Evolutionary conservation across 1,284 basidiomycete genomes (phyloP), one percentile per base, ranked within the genome.

Genomic region (Ustilago xerochloae): DNA sequence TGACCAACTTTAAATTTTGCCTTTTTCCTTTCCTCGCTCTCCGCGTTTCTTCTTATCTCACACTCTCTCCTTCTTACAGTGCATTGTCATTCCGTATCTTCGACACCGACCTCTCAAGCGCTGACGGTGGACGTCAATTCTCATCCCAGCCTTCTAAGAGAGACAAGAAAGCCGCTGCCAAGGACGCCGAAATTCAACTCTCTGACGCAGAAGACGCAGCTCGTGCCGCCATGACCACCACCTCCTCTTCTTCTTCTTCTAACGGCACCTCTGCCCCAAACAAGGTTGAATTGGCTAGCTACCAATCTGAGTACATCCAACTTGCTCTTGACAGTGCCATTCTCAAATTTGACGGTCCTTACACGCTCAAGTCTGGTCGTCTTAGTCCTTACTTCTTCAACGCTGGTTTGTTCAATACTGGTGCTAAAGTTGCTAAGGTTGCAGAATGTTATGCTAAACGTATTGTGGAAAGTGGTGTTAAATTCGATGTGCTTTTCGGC

Each of bases 341-440:
- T 43, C 72, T 84, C 35, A 75, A 73, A 20, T 84, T 84, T 45
- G 78, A 79, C n/a, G 81, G 82, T 0, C 82, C 82, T 9, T 84
- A 79, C 48, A 82, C 78, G 35, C 72, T 84, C 41, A 99, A 99
- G 88, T 95, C 93, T 33, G 96, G 96, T 74, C 90, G 96, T 36
- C 86, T 89, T 61, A 97, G 94, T 13, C 96, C 96, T 1, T 98
- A 98, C 87, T 98, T 98, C 85, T 95, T 97, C 89, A 97, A 98
- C 84, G 93, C 93, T 0, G 93, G 93, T 9, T 88, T 99, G 72
- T 93, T 91, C 85, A 80, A 80, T 60, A 91, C 91, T 5, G 93
- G 95, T 0, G 88, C 90, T 1, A 90, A 96, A 39, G 89, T 99
- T 35, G 86, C 91, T 38, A 88, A 91, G 7, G 87, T 97, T 28